Conservation (phyloP, 2,329 filamentous ascomycete genomes). For the Tolypocladium cylindrosporum region DNA sequence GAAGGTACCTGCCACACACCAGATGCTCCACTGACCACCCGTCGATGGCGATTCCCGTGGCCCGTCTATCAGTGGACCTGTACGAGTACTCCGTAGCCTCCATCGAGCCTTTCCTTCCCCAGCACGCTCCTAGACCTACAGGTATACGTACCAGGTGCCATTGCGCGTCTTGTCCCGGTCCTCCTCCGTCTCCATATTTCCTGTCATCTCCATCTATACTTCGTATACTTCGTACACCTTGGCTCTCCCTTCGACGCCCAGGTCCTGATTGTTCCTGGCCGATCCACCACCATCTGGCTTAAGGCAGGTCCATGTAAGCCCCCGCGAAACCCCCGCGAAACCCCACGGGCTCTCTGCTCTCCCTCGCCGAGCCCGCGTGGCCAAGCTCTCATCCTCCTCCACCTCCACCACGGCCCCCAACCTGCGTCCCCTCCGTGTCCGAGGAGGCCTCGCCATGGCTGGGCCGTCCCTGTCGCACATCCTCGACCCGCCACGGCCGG, state of each 20-base stretch:
- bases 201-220: neutral
- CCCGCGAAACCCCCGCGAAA: neutral
- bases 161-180: neutral
- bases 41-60: neutral
- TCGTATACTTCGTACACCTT: neutral
- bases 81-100: too few relatives aligned
- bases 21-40: neutral
- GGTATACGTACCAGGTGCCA: neutral
- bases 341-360: neutral
- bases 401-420: neutral
- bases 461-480: slow-evolving; percentile 21
- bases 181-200: neutral
- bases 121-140: neutral
- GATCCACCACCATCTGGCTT: neutral
- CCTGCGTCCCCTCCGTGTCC: slow-evolving; percentile 1
- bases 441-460: slow-evolving; percentile 14
- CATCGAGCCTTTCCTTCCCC: neutral
- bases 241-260: neutral
- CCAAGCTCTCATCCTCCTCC: neutral
- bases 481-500: slow-evolving; percentile 17
- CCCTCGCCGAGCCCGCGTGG: neutral
- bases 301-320: neutral
- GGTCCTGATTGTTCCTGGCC: neutral
- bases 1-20: too few relatives aligned
- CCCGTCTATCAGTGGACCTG: neutral